These are phyloP conservation scores for Leccinum arenicola DNA, from an alignment of 768 basidiomycete species.

Conservation along the genomic window DNA sequence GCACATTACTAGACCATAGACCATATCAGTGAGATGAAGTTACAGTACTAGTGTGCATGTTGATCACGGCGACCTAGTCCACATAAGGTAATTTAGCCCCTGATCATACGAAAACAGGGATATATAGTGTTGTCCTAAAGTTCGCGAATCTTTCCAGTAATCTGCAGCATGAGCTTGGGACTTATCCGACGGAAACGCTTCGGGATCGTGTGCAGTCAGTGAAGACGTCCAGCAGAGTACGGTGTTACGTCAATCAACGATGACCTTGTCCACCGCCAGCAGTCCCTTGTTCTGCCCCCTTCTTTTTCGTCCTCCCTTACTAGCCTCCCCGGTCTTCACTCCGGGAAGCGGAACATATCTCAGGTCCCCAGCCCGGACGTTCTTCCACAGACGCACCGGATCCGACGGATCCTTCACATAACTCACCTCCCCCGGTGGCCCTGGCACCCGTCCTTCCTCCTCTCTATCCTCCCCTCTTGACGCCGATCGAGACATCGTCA, in stretches of 20 bases:
- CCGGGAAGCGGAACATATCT: slow-evolving; percentile 36
- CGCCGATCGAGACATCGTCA: slow-evolving; percentile 31
- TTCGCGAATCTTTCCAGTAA: no score
- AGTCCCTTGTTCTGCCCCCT: background rate
- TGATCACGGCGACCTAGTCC: no score
- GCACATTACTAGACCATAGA: slow-evolving; percentile 11
- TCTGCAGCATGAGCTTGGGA: no score
- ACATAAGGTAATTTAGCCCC: no score
- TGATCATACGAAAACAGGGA: no score
- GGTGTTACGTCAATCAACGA: background rate
- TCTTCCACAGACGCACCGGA: slow-evolving; percentile 42
- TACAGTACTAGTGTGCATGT: no score
- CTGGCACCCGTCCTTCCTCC: slow-evolving; percentile 39
- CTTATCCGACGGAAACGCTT: no score
- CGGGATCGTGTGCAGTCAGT: no score
- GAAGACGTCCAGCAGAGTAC: no score
- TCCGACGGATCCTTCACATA: slow-evolving; percentile 31
- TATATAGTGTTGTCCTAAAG: slow-evolving; percentile 13
- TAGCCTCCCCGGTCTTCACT: background rate
- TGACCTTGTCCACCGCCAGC: background rate
- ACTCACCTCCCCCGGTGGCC: slow-evolving; percentile 37
- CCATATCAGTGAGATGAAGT: no score
- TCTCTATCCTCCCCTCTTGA: slow-evolving; percentile 36
- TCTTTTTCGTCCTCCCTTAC: slow-evolving; percentile 3
- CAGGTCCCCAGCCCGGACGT: slow-evolving; percentile 33